Conservation (phyloP, 305 asterid species). For the Fraxinus greggii region DNA sequence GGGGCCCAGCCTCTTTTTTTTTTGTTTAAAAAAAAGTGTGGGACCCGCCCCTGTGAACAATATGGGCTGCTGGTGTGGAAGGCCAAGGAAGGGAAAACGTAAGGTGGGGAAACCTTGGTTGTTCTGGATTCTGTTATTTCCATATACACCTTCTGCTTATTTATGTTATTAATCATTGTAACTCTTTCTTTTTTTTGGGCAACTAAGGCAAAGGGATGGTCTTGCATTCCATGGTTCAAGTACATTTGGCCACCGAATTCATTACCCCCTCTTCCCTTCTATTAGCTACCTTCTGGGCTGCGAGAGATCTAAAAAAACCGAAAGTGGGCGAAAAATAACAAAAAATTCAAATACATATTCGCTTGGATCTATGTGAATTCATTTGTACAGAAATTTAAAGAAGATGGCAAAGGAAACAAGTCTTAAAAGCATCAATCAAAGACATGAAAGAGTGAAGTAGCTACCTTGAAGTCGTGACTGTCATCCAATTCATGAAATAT, state of each 20-base stretch:
- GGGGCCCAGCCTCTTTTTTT: too few relatives aligned
- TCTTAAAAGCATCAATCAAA: neutral
- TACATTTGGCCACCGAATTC: neutral
- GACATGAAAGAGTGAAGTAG: slow-evolving; percentile 4
- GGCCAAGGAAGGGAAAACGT: neutral
- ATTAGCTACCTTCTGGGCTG: neutral
- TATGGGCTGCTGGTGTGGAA: neutral
- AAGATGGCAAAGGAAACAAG: neutral
- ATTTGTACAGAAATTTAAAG: neutral
- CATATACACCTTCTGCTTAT: neutral
- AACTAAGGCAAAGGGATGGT: neutral
- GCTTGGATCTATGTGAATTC: neutral
- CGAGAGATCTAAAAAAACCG: neutral
- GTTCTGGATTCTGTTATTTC: neutral
- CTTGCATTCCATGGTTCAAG: neutral
- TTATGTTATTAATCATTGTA: neutral
- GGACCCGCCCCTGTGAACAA: too few relatives aligned
- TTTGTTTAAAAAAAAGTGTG: too few relatives aligned
- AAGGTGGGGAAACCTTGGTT: neutral
- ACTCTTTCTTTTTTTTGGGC: neutral
- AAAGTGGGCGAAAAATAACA: neutral
- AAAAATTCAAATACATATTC: neutral
- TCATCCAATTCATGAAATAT: slow-evolving; percentile 92
- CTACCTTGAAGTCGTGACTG: slow-evolving; percentile 81
- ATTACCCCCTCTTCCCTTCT: neutral